Conservation (phyloP, 2,329 filamentous ascomycete genomes). For the Hirsutella rhossiliensis region DNA sequence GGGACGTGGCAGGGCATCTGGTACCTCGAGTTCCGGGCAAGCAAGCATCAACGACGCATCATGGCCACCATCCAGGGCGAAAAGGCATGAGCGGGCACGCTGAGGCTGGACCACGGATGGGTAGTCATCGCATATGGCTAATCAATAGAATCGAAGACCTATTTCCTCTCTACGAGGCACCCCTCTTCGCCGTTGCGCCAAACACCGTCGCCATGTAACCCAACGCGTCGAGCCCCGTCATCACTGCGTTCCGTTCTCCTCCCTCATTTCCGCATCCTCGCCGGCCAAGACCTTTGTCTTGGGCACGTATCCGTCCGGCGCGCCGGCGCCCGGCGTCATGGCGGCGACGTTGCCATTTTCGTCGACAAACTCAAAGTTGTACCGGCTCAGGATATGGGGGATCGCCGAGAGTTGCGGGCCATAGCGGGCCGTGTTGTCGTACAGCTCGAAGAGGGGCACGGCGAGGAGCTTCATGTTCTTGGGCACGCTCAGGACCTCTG, state of each 20-base stretch:
- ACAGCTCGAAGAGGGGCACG: conserved; percentile 92
- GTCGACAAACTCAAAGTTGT: conserved; percentile 96
- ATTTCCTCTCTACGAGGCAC: conserved; percentile 4
- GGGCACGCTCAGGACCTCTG: conserved; percentile 88
- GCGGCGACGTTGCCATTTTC: conserved; percentile 83
- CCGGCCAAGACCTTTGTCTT: conserved; percentile 55
- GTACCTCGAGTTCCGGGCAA: conserved; percentile 79
- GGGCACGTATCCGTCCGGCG: conserved; percentile 45
- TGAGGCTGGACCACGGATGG: not conserved
- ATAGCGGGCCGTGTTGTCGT: conserved; percentile 92
- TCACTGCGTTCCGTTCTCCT: conserved; percentile 27
- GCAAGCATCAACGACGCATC: conserved; percentile 66
- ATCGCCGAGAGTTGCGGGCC: conserved; percentile 94
- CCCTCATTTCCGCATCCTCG: conserved; percentile 49
- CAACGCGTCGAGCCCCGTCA: conserved; percentile 7
- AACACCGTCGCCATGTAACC: conserved; percentile 23
- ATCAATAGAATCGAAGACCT: conserved; percentile 1
- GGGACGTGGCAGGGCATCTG: conserved; percentile 82
- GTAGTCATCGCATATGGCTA: not conserved
- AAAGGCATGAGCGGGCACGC: conserved; percentile 28
- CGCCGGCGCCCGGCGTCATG: conserved; percentile 61
- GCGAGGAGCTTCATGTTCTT: conserved; percentile 99
- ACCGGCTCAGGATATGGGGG: conserved; percentile 83
- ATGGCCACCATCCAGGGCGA: conserved; percentile 94
- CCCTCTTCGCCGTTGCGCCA: conserved; percentile 14